Evolutionary conservation across 345 rosid species (phyloP).

Genomic region (Melaleuca alternifolia): DNA sequence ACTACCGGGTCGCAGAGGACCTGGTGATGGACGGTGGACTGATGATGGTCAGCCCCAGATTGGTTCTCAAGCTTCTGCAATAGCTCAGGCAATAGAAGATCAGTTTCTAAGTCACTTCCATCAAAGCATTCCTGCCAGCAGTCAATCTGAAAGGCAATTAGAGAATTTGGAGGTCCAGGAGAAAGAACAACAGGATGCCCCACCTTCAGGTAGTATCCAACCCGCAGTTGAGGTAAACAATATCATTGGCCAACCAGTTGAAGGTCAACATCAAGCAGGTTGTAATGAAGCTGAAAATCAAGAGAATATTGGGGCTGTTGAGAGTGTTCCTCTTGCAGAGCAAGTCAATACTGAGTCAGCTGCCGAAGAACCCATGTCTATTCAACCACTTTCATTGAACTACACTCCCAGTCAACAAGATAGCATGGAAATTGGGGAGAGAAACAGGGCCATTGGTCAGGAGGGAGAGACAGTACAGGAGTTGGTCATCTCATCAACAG

Average conservation of each 20-base stretch:
- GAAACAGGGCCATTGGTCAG: constrained; percentile 29
- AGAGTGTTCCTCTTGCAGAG: constrained; percentile 21
- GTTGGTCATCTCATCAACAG: constrained; percentile 32
- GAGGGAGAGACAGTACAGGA: constrained; percentile 30
- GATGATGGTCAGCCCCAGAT: constrained; percentile 95
- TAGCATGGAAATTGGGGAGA: constrained; percentile 70
- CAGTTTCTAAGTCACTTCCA: constrained; percentile 63
- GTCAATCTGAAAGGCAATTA: constrained; percentile 47
- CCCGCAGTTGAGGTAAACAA: constrained; percentile 30
- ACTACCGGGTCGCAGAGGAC: constrained; percentile 63
- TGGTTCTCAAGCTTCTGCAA: constrained; percentile 62
- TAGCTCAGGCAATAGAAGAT: constrained; percentile 87
- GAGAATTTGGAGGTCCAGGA: constrained; percentile 54
- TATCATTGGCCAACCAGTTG: constrained; percentile 35
- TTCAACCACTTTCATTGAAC: constrained; percentile 44
- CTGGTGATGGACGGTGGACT: constrained; percentile 86
- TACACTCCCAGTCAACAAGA: constrained; percentile 42
- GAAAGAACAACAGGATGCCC: constrained; percentile 35
- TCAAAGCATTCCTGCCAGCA: constrained; percentile 30
- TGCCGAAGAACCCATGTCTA: constrained; percentile 22
- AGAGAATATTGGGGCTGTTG: constrained; percentile 25
- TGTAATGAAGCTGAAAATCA: constrained; percentile 23
- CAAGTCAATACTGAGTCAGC: constrained; percentile 16
- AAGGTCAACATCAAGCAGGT: constrained; percentile 37
- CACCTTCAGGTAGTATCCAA: constrained; percentile 32